phyloP scores from a whole-genome alignment of 305 asterid species.

The Solanum hybrid region DNA sequence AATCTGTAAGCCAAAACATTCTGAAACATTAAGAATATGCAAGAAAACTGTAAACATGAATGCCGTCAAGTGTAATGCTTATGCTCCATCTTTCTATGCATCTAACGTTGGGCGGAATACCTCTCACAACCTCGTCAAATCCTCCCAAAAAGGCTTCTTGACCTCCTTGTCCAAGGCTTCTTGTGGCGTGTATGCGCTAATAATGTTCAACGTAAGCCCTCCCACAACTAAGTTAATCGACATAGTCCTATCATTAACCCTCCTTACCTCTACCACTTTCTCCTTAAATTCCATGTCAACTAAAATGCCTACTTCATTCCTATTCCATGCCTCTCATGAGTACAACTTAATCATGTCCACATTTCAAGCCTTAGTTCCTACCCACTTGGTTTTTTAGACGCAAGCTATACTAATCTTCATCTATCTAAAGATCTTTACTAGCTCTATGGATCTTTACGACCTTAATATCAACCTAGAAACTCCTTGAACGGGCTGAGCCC shows the following conservation, averaged over 20 bases:
- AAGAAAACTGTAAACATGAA: not conserved
- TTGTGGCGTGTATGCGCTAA: not conserved
- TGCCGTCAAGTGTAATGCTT: not conserved
- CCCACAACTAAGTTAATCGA: not conserved
- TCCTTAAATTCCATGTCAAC: not conserved
- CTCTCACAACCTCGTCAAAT: not conserved
- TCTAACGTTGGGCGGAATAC: not conserved
- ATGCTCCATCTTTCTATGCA: not conserved
- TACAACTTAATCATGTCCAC: not conserved
- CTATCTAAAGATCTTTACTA: not conserved
- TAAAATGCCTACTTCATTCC: not conserved
- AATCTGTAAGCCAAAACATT: not conserved
- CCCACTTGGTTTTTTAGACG: not conserved
- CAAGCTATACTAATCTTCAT: not conserved
- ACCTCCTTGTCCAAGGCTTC: not conserved
- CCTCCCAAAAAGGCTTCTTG: not conserved
- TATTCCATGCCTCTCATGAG: not conserved
- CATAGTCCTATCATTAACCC: not conserved
- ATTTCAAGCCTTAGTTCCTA: not conserved
- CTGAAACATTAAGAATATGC: not conserved
- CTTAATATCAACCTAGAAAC: not conserved
- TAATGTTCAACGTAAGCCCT: not conserved
- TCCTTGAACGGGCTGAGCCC: not conserved
- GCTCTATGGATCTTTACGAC: not conserved
- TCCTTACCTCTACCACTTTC: not conserved